Percentiles rank a stretch among this genome's conserved stretches.
These are phyloP conservation scores for Kwoniella dendrophila DNA, from an alignment of 768 basidiomycete genomes.

Conservation along the genomic window DNA sequence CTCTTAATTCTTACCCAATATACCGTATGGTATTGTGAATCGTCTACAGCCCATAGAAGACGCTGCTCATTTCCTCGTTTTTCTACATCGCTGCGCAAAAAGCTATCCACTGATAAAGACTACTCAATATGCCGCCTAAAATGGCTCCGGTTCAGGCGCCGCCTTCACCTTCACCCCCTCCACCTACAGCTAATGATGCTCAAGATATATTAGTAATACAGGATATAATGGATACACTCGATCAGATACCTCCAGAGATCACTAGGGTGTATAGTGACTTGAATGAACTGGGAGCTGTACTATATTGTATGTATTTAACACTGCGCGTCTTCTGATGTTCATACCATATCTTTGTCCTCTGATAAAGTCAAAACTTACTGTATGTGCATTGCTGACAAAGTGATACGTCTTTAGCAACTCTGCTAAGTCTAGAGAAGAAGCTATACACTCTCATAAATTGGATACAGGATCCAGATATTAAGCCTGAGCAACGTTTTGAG, in stretches of 20 bases:
- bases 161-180: constrained; percentile 32
- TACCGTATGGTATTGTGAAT: no score
- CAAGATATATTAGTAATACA: constrained; percentile 51
- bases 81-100: neutral
- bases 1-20: neutral
- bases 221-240: constrained; percentile 70
- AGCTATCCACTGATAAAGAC: neutral
- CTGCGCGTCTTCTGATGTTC: neutral
- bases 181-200: constrained; percentile 27
- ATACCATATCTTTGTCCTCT: neutral
- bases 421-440: constrained; percentile 76
- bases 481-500: constrained; percentile 68
- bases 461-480: constrained; percentile 63
- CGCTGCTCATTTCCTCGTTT: neutral
- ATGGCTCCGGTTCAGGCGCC: constrained; percentile 16
- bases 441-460: constrained; percentile 73
- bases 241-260: constrained; percentile 89
- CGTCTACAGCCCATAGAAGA: no score
- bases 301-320: constrained; percentile 58
- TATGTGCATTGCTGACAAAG: neutral
- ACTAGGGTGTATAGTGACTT: constrained; percentile 93
- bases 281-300: constrained; percentile 96
- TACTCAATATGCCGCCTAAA: constrained; percentile 36
- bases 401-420: constrained; percentile 64
- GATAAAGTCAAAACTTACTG: no score